Conservation (phyloP, 164 flowering plant species). For the Brasenia schreberi region DNA sequence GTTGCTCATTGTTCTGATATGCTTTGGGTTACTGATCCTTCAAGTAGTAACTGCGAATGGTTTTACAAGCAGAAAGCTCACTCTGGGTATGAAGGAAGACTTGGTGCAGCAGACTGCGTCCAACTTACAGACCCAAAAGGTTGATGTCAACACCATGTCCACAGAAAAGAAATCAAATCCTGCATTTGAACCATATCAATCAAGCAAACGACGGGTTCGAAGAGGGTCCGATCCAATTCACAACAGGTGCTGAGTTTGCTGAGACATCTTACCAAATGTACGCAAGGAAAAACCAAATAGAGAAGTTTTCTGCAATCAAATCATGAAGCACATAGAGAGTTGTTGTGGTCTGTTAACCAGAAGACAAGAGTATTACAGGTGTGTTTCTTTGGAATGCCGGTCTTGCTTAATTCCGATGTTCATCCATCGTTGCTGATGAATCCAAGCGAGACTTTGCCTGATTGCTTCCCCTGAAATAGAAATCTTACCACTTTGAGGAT, state of each 20-base stretch:
- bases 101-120: neutral
- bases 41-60: constrained; percentile 34
- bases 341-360: neutral
- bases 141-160: constrained; percentile 17
- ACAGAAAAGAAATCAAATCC: constrained; percentile 25
- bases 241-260: constrained; percentile 38
- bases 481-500: constrained; percentile 5
- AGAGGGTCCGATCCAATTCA: constrained; percentile 78
- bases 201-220: constrained; percentile 49
- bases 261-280: neutral
- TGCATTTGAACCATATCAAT: constrained; percentile 38
- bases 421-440: constrained; percentile 10
- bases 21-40: constrained; percentile 27
- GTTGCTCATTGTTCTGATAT: constrained; percentile 26
- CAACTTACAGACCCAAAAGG: neutral
- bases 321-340: constrained; percentile 3
- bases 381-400: constrained; percentile 14
- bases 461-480: constrained; percentile 5
- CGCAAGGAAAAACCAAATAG: too few relatives aligned
- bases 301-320: too few relatives aligned
- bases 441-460: neutral
- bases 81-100: constrained; percentile 16
- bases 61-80: constrained; percentile 35
- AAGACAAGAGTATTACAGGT: neutral
- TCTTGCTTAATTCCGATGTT: constrained; percentile 10